These are phyloP conservation scores for Scytalidium lignicola DNA, from an alignment of 2,329 filamentous ascomycete species.

Conservation along the genomic window DNA sequence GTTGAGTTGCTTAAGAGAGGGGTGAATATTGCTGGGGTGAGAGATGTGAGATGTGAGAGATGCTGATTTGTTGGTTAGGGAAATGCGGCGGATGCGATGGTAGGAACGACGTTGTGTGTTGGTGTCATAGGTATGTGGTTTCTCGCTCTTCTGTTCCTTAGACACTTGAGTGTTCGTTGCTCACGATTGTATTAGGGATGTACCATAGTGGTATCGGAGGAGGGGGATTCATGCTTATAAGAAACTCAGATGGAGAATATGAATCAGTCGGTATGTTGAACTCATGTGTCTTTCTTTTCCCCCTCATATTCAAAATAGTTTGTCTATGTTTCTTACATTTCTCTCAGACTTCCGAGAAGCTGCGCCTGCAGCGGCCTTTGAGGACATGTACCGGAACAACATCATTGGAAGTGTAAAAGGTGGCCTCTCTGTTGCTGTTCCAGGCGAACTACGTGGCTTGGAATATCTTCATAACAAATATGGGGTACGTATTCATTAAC, in stretches of 20 bases:
- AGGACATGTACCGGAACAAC: conserved; percentile 81
- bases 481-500: conserved; percentile 39
- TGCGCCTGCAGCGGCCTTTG: conserved; percentile 72
- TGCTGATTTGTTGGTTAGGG: conserved; percentile 34
- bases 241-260: conserved; percentile 66
- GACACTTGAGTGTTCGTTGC: neutral
- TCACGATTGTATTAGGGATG: conserved; percentile 45
- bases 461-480: conserved; percentile 72
- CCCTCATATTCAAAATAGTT: too few species aligned
- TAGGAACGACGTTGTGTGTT: conserved; percentile 70
- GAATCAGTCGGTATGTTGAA: conserved; percentile 55
- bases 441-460: conserved; percentile 72
- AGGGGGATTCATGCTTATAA: conserved; percentile 84
- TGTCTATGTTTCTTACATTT: too few species aligned
- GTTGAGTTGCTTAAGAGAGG: conserved; percentile 44
- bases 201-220: conserved; percentile 82
- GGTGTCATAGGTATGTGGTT: conserved; percentile 56
- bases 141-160: conserved; percentile 2
- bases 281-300: too few species aligned
- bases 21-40: conserved; percentile 21
- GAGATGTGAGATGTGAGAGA: too few species aligned
- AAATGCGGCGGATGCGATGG: conserved; percentile 71
- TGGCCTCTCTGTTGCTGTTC: conserved; percentile 67
- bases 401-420: conserved; percentile 61
- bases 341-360: conserved; percentile 74